Base-by-base conservation (phyloP, 148 eudicot species). In the Rhododendron henanense region DNA sequence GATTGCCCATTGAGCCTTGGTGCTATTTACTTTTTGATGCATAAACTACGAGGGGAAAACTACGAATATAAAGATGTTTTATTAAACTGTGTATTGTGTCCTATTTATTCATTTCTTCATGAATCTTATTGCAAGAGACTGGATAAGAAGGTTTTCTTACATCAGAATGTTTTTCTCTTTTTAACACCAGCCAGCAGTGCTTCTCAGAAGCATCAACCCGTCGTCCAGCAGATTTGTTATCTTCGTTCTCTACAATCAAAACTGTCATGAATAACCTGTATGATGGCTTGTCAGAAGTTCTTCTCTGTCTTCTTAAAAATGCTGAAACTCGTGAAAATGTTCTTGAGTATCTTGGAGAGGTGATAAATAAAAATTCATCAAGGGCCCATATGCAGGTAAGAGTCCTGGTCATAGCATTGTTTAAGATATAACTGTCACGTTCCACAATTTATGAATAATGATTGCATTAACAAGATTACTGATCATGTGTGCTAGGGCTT, bases 211-310 rank as follows among this genome's bases (percentile, higher is more conserved):
- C 93, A 85, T 93, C 99, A 83, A 91, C 92, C 81, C 98, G 94
- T 51, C 99, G 98, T 59, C 98, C 98, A 14, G 94, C 98, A 77
- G 98, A 95, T 92, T 90, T 95, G 31, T 85, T 94, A 57, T 95
- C 99, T 41, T 94, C 99, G 44, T 95, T 95, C 88, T 85, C 99
- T 33, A 95, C 99, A 44, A 97, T 97, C 88, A 97, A 94, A 91
- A 92, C 95, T 71, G 94, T 95, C 79, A 94, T 97, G 98, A 95
- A 92, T 87, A 92, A 89, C 84, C 88, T 97, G 82, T 92, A 97
- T 87, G 95, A 93, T 85, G 96, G 96, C 83, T 89, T 97, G 87
- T 85, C 94, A 84, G 95, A 95, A 87, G 91, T 93, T 87, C 90
- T 95, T 84, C 91, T 84, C 81, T 91, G 91, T 88, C 99, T 97